Conservation (phyloP, 2,329 filamentous ascomycete species). For the Colletotrichum navitas region DNA sequence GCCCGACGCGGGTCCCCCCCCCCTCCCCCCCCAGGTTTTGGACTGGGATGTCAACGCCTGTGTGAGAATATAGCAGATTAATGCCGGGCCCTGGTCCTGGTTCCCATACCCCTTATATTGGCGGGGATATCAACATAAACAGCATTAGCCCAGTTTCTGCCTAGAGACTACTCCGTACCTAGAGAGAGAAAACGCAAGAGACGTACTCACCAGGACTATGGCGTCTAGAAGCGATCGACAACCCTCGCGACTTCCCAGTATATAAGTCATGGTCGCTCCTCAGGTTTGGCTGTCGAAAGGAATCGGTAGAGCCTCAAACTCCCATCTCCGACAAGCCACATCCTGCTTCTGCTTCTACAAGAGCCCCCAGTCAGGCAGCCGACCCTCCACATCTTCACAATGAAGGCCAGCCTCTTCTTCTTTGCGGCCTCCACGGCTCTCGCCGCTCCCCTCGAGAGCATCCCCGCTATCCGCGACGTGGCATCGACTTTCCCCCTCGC, state of each 20-base stretch:
- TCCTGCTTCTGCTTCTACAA: background rate
- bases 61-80: background rate
- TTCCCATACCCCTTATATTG: conserved; percentile 17
- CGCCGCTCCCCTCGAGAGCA: conserved; percentile 33
- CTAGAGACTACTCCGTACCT: conserved; percentile 8
- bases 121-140: conserved; percentile 18
- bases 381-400: conserved; percentile 8
- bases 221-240: background rate
- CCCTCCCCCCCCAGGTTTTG: conserved; percentile 3
- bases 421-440: conserved; percentile 33
- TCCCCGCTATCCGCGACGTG: conserved; percentile 18
- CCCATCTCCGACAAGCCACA: conserved; percentile 14
- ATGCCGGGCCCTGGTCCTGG: conserved; percentile 4
- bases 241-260: background rate
- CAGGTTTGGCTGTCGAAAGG: background rate
- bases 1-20: conserved; percentile 2
- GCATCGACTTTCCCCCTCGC: conserved; percentile 29
- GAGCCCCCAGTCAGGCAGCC: conserved; percentile 16
- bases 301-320: conserved; percentile 31
- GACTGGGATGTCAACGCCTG: background rate
- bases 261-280: conserved; percentile 20
- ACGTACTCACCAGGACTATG: background rate
- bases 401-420: conserved; percentile 41
- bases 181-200: background rate
- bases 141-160: conserved; percentile 26